phyloP scores from a whole-genome alignment of 139 green algal species.

The Mychonastes homosphaera region DNA sequence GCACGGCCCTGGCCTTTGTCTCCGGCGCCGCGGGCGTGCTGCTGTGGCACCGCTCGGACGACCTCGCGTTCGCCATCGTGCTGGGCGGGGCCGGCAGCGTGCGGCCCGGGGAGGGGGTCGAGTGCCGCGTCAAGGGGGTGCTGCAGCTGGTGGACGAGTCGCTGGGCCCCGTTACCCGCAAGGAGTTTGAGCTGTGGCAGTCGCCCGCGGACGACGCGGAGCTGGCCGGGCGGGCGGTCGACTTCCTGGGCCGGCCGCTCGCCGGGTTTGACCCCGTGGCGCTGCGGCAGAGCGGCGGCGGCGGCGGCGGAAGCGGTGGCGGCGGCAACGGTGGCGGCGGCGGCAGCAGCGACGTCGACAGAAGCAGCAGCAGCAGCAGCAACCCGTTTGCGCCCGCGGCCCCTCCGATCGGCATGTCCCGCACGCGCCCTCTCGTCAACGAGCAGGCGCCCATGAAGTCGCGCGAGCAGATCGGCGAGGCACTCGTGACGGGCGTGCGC shows the following conservation, averaged over 20 bases:
- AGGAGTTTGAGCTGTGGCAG: slow-evolving; percentile 55
- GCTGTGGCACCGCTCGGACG: slow-evolving; percentile 67
- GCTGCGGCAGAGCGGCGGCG: neutral
- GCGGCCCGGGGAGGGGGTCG: slow-evolving; percentile 43
- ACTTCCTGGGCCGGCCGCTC: slow-evolving; percentile 47
- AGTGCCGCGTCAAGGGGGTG: slow-evolving; percentile 65
- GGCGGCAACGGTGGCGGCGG: neutral
- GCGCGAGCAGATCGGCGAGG: slow-evolving; percentile 62
- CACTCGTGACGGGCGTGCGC: slow-evolving; percentile 58
- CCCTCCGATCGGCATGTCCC: slow-evolving; percentile 19
- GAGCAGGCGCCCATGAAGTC: slow-evolving; percentile 53
- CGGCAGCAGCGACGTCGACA: slow-evolving; percentile 13
- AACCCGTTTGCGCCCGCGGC: neutral
- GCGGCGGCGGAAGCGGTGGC: neutral
- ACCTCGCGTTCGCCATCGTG: slow-evolving; percentile 62
- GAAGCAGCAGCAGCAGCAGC: slow-evolving; percentile 7
- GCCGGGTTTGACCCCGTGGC: slow-evolving; percentile 7
- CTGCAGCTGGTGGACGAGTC: slow-evolving; percentile 71
- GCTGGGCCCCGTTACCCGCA: slow-evolving; percentile 59
- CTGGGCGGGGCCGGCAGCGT: slow-evolving; percentile 42
- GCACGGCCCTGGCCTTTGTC: slow-evolving; percentile 66
- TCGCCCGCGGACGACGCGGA: slow-evolving; percentile 13
- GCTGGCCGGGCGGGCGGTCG: slow-evolving; percentile 36
- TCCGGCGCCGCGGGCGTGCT: slow-evolving; percentile 60
- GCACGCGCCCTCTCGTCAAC: slow-evolving; percentile 50